Evolutionary conservation across 495 filamentous ascomycete species (phyloP), one percentile per base, ranked within the genome.

Genomic region (Aspergillus coremiiformis): DNA sequence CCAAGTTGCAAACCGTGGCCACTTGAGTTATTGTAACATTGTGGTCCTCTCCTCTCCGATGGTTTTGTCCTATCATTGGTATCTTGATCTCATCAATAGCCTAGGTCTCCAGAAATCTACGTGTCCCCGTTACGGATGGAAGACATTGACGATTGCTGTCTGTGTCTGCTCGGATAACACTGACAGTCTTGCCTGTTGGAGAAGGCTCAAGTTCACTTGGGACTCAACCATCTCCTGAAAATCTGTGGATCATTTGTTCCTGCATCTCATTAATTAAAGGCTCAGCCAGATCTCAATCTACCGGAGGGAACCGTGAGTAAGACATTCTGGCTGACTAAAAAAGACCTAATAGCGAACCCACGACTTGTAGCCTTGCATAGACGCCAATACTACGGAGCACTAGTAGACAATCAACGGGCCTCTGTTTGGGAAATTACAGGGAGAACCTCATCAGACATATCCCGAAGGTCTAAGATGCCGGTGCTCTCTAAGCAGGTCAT

Each of bases 221-320:
- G 23, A 27, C 3, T 27, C 17, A 11, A 15, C 32, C 22, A 26
- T 37, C n/a, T 48, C 29, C 35, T 19, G 43, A 50, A 39, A 32
- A 51, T 56, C 48, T 27, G 54, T 49, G 30, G 50, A 50, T 50
- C 27, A 15, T 21, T 9, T 53, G 55, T 57, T 57, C 50, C 55
- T 57, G 55, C 55, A 33, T 57, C 46, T 39, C 22, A 55, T 45
- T 35, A 20, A 39, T 30, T 15, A 55, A 39, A 24, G 53, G 35
- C 48, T 44, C 47, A 48, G 24, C 43, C 53, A 51, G 48, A 52
- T 56, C 48, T 51, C 48, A 51, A 51, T 39, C 48, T 33, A 17
- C 24, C n/a, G 19, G n/a, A 19, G 24, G n/a, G 30, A 39, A 30
- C 26, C 30, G 22, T 19, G 6, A 17, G 50, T 57, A 49, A 57